Base-by-base conservation (phyloP, 257 asterid species). In the Solanum paucissectum region DNA sequence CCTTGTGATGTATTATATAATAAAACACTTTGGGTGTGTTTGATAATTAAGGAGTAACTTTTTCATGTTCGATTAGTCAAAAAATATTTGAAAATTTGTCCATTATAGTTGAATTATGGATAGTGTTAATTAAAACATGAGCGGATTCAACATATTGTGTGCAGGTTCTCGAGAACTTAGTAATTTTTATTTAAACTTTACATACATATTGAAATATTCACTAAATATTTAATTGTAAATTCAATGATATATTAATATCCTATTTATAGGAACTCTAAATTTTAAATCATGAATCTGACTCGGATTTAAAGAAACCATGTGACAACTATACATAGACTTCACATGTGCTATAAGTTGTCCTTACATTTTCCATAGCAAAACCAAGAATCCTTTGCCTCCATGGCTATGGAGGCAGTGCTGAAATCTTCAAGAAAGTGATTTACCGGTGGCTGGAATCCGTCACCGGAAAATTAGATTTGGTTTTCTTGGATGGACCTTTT, bases 341-440 rank as follows among this genome's bases (percentile, higher is more conserved):
- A 21, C 25, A 49, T 49, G 8, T 33, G 25, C 44, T 38, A 38
- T 38, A 40, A 33, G 34, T 29, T 9, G 27, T 18, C 8, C 25
- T 82, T 18, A n/a, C 69, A 60, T 60, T 60, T 23, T 23, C 69
- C 71, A 62, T 23, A 62, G n/a, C 32, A 62, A 91, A 90, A 62
- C 89, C 83, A 4, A 90, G 90, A 84, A 85, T 90, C 11, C 88
- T 91, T 1, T 90, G 92, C 87, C 92, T 91, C 58, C 93, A 89
- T 86, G 90, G 90, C 32, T 91, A 89, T 79, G 86, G 92, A 84
- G 89, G 84, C 7, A 91, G 90, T 84, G 92, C 52, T 27, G 86
- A 87, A 72, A 89, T 90, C 83, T 90, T 90, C 85, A 49, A 89
- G 88, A 88, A 86, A 44, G 37, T 75, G 52, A 55, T 90, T 9